Evolutionary conservation across 2,329 filamentous ascomycete species (phyloP).

Genomic region (Stachybotrys echinatus): DNA sequence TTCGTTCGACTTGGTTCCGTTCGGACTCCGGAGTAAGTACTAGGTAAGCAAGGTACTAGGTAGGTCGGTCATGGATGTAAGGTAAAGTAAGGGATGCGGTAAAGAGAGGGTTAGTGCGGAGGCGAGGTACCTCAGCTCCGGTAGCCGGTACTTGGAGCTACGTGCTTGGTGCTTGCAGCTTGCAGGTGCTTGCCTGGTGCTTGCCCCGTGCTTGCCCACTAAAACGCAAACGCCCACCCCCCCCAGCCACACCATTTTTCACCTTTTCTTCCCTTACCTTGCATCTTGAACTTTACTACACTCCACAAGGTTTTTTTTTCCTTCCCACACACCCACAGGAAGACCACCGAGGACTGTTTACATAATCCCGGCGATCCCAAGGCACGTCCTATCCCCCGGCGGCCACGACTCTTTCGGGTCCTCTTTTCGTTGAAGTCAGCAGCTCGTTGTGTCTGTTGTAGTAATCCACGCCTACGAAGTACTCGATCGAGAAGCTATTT

Average conservation of each 20-base stretch:
- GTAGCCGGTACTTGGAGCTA: neutral
- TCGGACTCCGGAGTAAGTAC: too few relatives aligned
- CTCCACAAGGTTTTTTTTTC: neutral
- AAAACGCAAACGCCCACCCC: neutral
- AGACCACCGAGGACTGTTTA: neutral
- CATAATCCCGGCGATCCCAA: conserved; percentile 8
- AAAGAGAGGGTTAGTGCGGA: neutral
- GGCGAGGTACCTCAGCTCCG: neutral
- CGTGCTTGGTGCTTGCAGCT: neutral
- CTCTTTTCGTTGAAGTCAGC: conserved; percentile 16
- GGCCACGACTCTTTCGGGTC: neutral
- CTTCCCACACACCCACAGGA: neutral
- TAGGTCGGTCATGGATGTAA: too few relatives aligned
- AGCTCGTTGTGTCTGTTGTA: conserved; percentile 19
- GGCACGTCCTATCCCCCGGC: conserved; percentile 11
- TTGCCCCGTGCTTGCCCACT: neutral
- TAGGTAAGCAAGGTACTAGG: too few relatives aligned
- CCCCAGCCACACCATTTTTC: neutral
- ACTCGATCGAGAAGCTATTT: conserved; percentile 15
- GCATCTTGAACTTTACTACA: neutral
- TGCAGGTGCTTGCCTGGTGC: neutral
- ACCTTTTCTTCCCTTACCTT: neutral
- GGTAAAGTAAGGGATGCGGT: neutral
- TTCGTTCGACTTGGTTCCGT: too few relatives aligned
- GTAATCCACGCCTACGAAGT: conserved; percentile 16